phyloP scores from a whole-genome alignment of 2,329 filamentous ascomycete genomes.

The Aureobasidium sp. region DNA sequence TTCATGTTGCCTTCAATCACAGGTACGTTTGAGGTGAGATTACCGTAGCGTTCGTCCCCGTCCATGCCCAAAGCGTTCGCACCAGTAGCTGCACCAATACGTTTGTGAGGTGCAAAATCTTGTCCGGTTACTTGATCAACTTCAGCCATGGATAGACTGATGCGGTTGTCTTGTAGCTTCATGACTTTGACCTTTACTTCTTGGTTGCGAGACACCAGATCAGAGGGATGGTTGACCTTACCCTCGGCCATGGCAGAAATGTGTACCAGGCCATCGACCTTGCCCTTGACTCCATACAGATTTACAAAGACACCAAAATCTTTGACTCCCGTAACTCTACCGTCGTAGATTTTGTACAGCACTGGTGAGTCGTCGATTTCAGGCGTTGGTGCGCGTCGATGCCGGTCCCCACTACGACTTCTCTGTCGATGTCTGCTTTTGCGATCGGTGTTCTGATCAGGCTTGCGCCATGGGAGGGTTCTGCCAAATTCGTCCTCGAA shows the following conservation, averaged over 20 bases:
- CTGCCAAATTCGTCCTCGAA: slow-evolving; percentile 54
- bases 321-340: slow-evolving; percentile 83
- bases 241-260: slow-evolving; percentile 81
- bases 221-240: slow-evolving; percentile 84
- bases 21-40: slow-evolving; percentile 46
- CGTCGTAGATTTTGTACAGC: slow-evolving; percentile 81
- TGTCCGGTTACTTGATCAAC: slow-evolving; percentile 83
- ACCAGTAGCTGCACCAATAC: slow-evolving; percentile 74
- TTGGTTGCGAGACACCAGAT: slow-evolving; percentile 73
- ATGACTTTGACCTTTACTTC: slow-evolving; percentile 86
- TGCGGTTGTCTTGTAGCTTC: slow-evolving; percentile 71
- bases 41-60: slow-evolving; percentile 48
- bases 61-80: slow-evolving; percentile 82
- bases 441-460: slow-evolving; percentile 36
- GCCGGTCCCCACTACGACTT: slow-evolving; percentile 46
- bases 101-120: slow-evolving; percentile 69
- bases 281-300: slow-evolving; percentile 75
- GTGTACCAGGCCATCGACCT: slow-evolving; percentile 88
- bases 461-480: slow-evolving; percentile 34
- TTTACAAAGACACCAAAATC: slow-evolving; percentile 96
- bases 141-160: slow-evolving; percentile 94
- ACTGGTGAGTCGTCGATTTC: slow-evolving; percentile 77
- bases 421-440: slow-evolving; percentile 35
- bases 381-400: slow-evolving; percentile 56
- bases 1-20: slow-evolving; percentile 55